Conservation (phyloP, 495 filamentous ascomycete genomes). For the Trichoderma asperelloides region DNA sequence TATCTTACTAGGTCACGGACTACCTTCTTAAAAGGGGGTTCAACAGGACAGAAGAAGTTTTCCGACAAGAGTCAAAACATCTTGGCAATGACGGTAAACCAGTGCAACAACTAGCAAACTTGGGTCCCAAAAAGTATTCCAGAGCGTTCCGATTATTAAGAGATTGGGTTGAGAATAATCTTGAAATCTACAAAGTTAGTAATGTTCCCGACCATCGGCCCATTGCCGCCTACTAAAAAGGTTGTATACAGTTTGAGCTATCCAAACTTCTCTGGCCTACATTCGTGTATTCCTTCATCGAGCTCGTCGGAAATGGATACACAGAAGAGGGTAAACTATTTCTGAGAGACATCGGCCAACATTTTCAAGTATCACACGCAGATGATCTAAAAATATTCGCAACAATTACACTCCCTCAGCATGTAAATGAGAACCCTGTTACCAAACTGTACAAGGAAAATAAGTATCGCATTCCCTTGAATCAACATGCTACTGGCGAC, state of each 20-base stretch:
- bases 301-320: conserved; percentile 67
- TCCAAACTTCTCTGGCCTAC: conserved; percentile 79
- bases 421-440: conserved; percentile 60
- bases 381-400: conserved; percentile 66
- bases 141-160: conserved; percentile 63
- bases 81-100: conserved; percentile 69
- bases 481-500: conserved; percentile 64
- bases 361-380: conserved; percentile 64
- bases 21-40: conserved; percentile 96
- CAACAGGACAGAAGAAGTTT: conserved; percentile 81
- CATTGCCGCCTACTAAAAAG: conserved; percentile 21
- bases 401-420: conserved; percentile 62
- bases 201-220: neutral
- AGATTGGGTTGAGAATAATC: conserved; percentile 76
- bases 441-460: conserved; percentile 71
- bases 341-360: conserved; percentile 53
- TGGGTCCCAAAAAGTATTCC: conserved; percentile 64
- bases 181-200: conserved; percentile 85
- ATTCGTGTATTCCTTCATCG: conserved; percentile 86
- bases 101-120: conserved; percentile 54
- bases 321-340: conserved; percentile 61
- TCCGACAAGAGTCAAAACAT: conserved; percentile 73
- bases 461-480: conserved; percentile 82
- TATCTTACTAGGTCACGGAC: conserved; percentile 66
- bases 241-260: conserved; percentile 61